Conservation (phyloP, 2,329 filamentous ascomycete species). For the Talaromyces sp. region DNA sequence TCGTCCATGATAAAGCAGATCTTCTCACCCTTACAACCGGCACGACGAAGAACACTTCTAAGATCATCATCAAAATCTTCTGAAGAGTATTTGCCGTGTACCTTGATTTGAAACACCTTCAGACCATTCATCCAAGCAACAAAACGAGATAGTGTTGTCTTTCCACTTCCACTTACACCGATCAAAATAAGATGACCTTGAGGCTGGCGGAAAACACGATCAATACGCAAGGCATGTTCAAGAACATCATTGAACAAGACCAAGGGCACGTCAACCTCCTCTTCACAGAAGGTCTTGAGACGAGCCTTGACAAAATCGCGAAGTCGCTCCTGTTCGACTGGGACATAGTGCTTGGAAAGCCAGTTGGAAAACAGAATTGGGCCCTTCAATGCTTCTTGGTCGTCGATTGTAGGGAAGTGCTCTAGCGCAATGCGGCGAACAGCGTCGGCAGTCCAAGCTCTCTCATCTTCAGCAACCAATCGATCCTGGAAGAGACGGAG, state of each 20-base stretch:
- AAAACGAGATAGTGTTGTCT: conserved; percentile 96
- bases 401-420: conserved; percentile 93
- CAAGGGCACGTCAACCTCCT: conserved; percentile 97
- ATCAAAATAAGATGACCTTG: conserved; percentile 98
- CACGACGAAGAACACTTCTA: conserved; percentile 86
- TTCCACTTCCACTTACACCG: conserved; percentile 96
- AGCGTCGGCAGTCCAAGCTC: conserved; percentile 90
- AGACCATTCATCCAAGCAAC: conserved; percentile 99
- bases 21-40: conserved; percentile 97
- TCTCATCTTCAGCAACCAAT: conserved; percentile 90
- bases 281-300: conserved; percentile 97
- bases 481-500: conserved; percentile 95
- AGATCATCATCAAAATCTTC: conserved; percentile 99
- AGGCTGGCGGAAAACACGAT: conserved; percentile 96
- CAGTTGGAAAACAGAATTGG: conserved; percentile 99
- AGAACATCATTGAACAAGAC: conserved; percentile 99
- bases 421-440: conserved; percentile 85
- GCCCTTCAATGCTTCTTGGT: conserved; percentile 82
- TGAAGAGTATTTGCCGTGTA: conserved; percentile 95
- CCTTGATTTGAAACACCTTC: conserved; percentile 99
- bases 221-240: conserved; percentile 96
- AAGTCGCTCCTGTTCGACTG: conserved; percentile 91
- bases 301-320: conserved; percentile 97
- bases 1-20: conserved; percentile 99
- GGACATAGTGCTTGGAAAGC: conserved; percentile 98